Evolutionary conservation across 2,329 filamentous ascomycete genomes (phyloP).

Genomic region (Leptographium galeiforme): DNA sequence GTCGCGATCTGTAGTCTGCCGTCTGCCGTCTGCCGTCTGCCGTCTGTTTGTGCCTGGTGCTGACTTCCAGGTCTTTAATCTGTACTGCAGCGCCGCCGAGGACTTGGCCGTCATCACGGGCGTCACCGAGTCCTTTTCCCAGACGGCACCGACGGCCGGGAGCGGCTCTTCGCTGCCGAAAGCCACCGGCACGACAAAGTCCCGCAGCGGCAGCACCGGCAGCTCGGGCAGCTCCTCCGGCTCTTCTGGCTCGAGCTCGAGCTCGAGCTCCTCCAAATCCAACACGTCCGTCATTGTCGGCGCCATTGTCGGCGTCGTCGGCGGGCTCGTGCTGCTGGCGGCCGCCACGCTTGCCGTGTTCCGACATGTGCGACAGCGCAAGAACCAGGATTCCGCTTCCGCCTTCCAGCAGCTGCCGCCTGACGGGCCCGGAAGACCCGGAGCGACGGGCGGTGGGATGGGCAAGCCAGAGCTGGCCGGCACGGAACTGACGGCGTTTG

Average conservation of each 20-base stretch:
- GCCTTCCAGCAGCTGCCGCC: conserved; percentile 7
- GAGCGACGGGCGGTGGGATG: conserved; percentile 6
- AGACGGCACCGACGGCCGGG: conserved; percentile 1
- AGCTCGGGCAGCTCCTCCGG: conserved; percentile 1
- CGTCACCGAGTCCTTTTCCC: conserved; percentile 23
- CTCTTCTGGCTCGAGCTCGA: neutral
- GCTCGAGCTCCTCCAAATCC: conserved; percentile 8
- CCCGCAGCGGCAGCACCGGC: conserved; percentile 3
- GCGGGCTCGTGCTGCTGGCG: conserved; percentile 18
- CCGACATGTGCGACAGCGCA: conserved; percentile 15
- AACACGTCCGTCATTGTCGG: conserved; percentile 22
- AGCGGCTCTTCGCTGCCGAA: conserved; percentile 2
- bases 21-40: too few relatives aligned
- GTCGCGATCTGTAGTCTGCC: neutral
- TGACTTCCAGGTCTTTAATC: conserved; percentile 22
- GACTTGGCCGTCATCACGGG: conserved; percentile 25
- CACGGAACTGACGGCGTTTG: conserved; percentile 9
- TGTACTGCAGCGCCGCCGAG: conserved; percentile 37
- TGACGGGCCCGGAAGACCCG: conserved; percentile 2
- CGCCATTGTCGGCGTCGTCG: conserved; percentile 20
- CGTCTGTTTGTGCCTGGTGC: too few relatives aligned
- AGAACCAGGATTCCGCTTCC: conserved; percentile 1
- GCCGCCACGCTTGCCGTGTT: conserved; percentile 23
- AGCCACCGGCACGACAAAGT: conserved; percentile 1
- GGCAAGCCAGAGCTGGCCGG: conserved; percentile 22